Base-by-base conservation (phyloP, 169 alveolate species). In the Cryptosporidium viatorum region DNA sequence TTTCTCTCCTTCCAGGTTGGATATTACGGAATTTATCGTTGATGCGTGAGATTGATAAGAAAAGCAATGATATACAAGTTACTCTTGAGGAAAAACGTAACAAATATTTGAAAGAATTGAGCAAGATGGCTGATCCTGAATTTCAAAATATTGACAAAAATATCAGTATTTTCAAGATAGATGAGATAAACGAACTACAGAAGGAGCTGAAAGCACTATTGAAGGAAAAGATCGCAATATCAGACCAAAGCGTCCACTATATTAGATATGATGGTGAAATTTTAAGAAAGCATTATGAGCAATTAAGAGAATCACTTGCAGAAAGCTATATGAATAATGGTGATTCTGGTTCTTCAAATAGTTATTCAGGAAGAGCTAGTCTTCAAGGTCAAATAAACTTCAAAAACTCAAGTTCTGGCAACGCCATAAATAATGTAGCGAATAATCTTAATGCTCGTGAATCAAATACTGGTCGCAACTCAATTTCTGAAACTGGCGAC, bases 251-350 rank as follows among this genome's bases (percentile, higher is more conserved):
- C 35, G 41, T 80, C 21, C 89, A 80, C 68, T 80, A 59, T 65
- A 80, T 80, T 43, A 80, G 89, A 59, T 50, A 80, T n/a, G 89
- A 80, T 80, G 89, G 89, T 7, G 89, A 80, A 58, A 80, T 80
- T 39, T 50, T 80, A 60, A 80, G 33, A 80, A 80, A 50, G 37
- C 59, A 80, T 26, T 80, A 60, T 29, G 89, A 80, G 23, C 89
- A 62, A 35, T 43, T 80, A 29, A 67, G 89, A 18, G 89, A 80
- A 39, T 59, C 80, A 62, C n/a, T 80, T 31, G 16, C 74, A 9
- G 89, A 80, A 35, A 65, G 41, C 29, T 39, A 1, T 16, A 7
- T 55, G 21, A 59, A 59, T 59, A 23, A 52, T 35, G 62, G 21
- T 18, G 74, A 80, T 8, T 35, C 67, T 23, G 12, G 39, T 29